Evolutionary conservation across 441 rosid species (phyloP), one percentile per base, ranked within the genome.

Genomic region (Melastoma candidum): DNA sequence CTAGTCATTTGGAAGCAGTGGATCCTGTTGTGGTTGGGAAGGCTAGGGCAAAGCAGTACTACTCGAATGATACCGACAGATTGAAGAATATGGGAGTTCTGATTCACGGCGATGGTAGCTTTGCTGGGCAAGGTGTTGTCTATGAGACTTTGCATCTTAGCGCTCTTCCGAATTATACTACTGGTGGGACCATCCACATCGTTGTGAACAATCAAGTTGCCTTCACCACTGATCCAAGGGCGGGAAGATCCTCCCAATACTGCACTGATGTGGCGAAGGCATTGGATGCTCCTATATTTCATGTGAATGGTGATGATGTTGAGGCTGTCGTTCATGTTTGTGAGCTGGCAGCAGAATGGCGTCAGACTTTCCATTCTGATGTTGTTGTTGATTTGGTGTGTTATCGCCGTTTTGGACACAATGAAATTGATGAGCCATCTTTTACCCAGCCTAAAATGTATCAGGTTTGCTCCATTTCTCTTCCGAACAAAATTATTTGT

Each of bases 241-340:
- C 95, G 0, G 98, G 95, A 3, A 79, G 98, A 65, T 92, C 98
- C 61, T 85, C 98, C 44, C 95, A 82, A 67, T 92, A 92, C 41
- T 92, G 97, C 68, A 85, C 98, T 53, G 98, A 92, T 79, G 97
- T 86, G 67, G 97, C 98, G 39, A 92, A 82, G 80, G 97, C 97
- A 56, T 74, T 92, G 79, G 39, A 82, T 81, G 97, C 88, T 51
- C 98, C 97, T 29, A 86, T 92, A 45, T 84, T 92, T 58, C 98
- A 92, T 56, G 97, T 85, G 39, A 93, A 93, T 57, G 98, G 81
- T 14, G 98, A 93, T 72, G 95, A 88, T 70, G 76, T 93, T 61
- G 98, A 93, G 77, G 97, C 97, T 41, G 98, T 88, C 68, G 96
- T 79, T 57, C 95, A 77, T 72, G 98, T 64, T 44, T 86, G 95